phyloP scores from a whole-genome alignment of 1,284 basidiomycete species.

The Papiliotrema nemorosa region DNA sequence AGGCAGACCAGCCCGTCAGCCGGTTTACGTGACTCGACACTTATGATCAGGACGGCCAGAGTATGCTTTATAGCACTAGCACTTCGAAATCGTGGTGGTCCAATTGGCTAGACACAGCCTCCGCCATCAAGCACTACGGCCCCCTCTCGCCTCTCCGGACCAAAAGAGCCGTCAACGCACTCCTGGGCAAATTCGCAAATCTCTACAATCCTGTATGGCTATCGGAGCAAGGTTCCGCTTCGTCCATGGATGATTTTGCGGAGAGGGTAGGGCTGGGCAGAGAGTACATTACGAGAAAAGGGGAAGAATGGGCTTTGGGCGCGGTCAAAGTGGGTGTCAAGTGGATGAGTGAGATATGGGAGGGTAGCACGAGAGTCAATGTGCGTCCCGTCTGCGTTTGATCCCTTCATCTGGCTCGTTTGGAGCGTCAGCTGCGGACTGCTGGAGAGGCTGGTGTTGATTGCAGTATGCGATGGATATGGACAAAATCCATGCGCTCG shows the following conservation, averaged over 20 bases:
- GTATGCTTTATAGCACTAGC: conserved; percentile 63
- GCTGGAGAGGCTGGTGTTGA: conserved; percentile 1
- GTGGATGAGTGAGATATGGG: conserved; percentile 74
- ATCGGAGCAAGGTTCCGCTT: conserved; percentile 23
- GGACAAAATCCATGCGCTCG: conserved; percentile 74
- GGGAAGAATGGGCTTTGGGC: conserved; percentile 59
- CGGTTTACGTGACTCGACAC: conserved; percentile 43
- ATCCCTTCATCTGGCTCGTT: background rate
- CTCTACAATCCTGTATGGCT: conserved; percentile 41
- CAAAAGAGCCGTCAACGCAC: conserved; percentile 44
- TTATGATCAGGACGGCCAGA: conserved; percentile 68
- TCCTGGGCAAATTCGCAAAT: conserved; percentile 29
- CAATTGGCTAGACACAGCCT: conserved; percentile 69
- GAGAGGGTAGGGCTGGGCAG: conserved; percentile 32
- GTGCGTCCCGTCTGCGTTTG: conserved; percentile 48
- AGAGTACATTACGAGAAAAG: conserved; percentile 56
- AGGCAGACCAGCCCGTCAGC: background rate
- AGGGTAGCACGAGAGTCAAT: conserved; percentile 81
- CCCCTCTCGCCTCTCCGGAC: conserved; percentile 62
- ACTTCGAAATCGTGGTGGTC: conserved; percentile 34
- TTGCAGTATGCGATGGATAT: conserved; percentile 58
- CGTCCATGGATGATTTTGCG: conserved; percentile 34
- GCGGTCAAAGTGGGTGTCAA: conserved; percentile 57
- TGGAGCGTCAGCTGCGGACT: background rate
- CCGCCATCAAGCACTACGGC: conserved; percentile 78